Evolutionary conservation across 1,139 yeast species (phyloP).

Genomic region (Kodamaea derodonti): DNA sequence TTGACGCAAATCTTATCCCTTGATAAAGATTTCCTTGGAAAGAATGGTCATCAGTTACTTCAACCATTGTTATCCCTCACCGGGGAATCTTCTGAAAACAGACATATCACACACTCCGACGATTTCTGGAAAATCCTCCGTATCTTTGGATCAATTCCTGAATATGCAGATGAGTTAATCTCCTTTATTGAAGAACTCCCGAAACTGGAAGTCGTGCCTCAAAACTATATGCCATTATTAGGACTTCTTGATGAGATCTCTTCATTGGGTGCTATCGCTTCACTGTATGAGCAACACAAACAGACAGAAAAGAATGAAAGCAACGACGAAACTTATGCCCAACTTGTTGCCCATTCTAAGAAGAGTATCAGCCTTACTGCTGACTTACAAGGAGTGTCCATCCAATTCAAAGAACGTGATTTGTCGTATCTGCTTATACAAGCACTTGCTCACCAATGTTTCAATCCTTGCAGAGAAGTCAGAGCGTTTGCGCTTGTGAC

Average conservation of each 20-base stretch:
- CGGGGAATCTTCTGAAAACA: conserved; percentile 46
- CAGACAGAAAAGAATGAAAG: conserved; percentile 35
- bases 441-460: conserved; percentile 83
- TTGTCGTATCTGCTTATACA: conserved; percentile 60
- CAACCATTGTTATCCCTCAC: conserved; percentile 52
- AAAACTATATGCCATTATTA: conserved; percentile 59
- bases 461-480: conserved; percentile 80
- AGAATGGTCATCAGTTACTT: conserved; percentile 49
- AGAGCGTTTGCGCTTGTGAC: conserved; percentile 59
- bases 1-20: conserved; percentile 23
- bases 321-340: conserved; percentile 29
- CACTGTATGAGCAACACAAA: conserved; percentile 74
- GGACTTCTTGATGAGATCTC: conserved; percentile 79
- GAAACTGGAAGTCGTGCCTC: conserved; percentile 35
- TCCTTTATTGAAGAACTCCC: conserved; percentile 46
- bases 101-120: conserved; percentile 39
- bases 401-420: conserved; percentile 29
- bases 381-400: conserved; percentile 35
- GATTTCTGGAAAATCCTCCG: conserved; percentile 65
- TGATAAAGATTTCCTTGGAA: conserved; percentile 38
- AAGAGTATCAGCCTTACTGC: conserved; percentile 61
- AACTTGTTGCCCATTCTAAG: conserved; percentile 54
- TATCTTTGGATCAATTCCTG: conserved; percentile 52
- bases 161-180: conserved; percentile 47
- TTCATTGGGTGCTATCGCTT: conserved; percentile 77